Evolutionary conservation across 768 basidiomycete species (phyloP), one percentile per base, ranked within the genome.

Genomic region (Boletus rufocinnamomeus): DNA sequence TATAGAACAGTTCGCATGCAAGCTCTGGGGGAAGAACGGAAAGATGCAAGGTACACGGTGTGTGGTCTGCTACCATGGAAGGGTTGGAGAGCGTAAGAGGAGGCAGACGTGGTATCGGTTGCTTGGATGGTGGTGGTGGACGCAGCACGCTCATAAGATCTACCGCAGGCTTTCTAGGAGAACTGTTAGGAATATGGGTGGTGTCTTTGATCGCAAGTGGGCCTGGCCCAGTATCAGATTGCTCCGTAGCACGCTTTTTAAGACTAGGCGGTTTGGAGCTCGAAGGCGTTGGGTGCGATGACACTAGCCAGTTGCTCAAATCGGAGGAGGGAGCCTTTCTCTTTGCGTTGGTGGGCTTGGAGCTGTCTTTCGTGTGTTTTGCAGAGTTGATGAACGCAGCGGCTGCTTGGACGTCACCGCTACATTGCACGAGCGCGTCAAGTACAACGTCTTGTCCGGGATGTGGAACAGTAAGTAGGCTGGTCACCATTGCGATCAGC

Each of bases 1-100:
- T 79, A 61, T 92, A 86, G 70, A 90, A 93, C 23, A 93, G 76
- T 50, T 77, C 78, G 68, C 83, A 91, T 0, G 92, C 91, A 19
- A 93, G 81, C 48, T 91, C 86, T 3, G 84, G 80, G 9, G 92
- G 89, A 11, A 93, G 80, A 23, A 89, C 68, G 14, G 85, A 83
- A 19, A 76, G 72, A 69, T 93, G 90, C 44, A 91, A 68, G 1
- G 91, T 92, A 59, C 89, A 91, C 0, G 92, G 88, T 0, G 84
- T 88, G 67, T 93, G 82, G 62, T 83, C 68, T 28, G 86, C 79
- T 3, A 93, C 83, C 73, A 90, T 76, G 19, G 77, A 72, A 19
- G 91, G 84, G 47, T 77, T 87, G 7, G 80, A 75, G 3, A 93
- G 81, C 3, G 77, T 81, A 30, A 93, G 71, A 7, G 90, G 90